Evolutionary conservation across 2,329 filamentous ascomycete genomes (phyloP).

Genomic region (Ramularia endophylla): DNA sequence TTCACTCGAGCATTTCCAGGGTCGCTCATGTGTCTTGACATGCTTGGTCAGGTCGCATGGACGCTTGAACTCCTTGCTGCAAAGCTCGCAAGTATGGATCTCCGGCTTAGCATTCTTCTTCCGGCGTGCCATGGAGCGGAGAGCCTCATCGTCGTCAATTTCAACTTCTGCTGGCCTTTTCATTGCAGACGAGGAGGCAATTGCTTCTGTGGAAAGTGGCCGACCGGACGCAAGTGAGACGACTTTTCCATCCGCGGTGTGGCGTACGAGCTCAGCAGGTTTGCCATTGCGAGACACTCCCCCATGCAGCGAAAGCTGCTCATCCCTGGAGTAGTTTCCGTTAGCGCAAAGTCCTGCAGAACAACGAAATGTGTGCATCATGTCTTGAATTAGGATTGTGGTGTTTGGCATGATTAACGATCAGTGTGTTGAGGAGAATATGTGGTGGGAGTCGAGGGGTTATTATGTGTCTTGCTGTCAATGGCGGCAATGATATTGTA

Average conservation of each 20-base stretch:
- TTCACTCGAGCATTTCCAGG: constrained; percentile 81
- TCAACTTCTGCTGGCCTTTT: constrained; percentile 53
- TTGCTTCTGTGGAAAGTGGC: constrained; percentile 48
- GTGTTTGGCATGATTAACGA: constrained; percentile 3
- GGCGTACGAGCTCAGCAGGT: constrained; percentile 75
- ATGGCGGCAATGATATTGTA: too few relatives aligned
- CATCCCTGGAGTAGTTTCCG: constrained; percentile 43
- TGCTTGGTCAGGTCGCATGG: constrained; percentile 98
- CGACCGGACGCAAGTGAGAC: constrained; percentile 59
- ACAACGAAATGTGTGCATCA: constrained; percentile 1
- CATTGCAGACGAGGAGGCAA: constrained; percentile 41
- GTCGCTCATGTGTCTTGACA: constrained; percentile 93
- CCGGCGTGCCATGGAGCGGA: constrained; percentile 89
- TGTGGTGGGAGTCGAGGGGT: background rate
- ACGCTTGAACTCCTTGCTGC: constrained; percentile 89
- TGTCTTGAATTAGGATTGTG: constrained; percentile 1
- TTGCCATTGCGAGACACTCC: constrained; percentile 76
- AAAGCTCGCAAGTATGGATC: constrained; percentile 58
- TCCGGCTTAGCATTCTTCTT: constrained; percentile 71
- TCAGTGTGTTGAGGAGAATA: constrained; percentile 3
- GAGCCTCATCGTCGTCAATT: constrained; percentile 73
- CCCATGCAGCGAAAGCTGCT: constrained; percentile 74
- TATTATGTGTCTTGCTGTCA: background rate
- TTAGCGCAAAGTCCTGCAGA: constrained; percentile 14
- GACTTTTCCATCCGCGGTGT: constrained; percentile 66